Percentiles rank a stretch among this genome's conserved stretches.
phyloP scores from a whole-genome alignment of 164 flowering plant species.

The Vitis vinifera region DNA sequence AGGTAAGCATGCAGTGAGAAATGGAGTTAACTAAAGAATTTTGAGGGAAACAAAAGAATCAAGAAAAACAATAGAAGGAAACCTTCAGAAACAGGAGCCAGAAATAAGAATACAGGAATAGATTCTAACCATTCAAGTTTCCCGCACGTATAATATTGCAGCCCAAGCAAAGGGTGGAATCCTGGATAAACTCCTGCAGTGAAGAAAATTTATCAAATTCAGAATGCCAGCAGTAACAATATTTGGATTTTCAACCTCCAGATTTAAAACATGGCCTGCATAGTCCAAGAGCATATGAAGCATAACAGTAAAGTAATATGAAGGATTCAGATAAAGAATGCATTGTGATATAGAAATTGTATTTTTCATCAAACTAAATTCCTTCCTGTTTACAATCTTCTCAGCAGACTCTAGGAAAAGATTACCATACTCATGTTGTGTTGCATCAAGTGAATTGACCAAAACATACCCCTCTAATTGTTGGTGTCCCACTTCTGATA shows the following conservation, averaged over 20 bases:
- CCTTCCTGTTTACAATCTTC: too few relatives aligned
- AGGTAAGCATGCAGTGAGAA: too few relatives aligned
- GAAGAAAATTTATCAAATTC: background rate
- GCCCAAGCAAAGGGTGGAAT: constrained; percentile 79
- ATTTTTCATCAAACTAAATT: too few relatives aligned
- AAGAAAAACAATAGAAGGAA: background rate
- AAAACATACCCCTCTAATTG: too few relatives aligned
- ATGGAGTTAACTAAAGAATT: background rate
- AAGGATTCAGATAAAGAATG: too few relatives aligned
- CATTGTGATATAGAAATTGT: too few relatives aligned
- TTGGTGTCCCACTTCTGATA: too few relatives aligned
- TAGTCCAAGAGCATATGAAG: background rate
- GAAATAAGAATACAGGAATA: background rate
- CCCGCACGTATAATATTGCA: constrained; percentile 89
- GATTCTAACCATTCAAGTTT: constrained; percentile 85
- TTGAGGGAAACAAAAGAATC: background rate
- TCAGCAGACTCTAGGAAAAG: too few relatives aligned
- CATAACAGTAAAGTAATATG: too few relatives aligned
- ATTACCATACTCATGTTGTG: too few relatives aligned
- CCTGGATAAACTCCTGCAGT: constrained; percentile 75
- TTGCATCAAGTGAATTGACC: too few relatives aligned
- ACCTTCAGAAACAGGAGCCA: background rate
- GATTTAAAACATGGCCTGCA: background rate
- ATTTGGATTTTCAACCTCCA: background rate
- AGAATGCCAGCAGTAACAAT: constrained; percentile 2